Base-by-base conservation (phyloP, 2,329 filamentous ascomycete species). In the Claviceps sorghi region DNA sequence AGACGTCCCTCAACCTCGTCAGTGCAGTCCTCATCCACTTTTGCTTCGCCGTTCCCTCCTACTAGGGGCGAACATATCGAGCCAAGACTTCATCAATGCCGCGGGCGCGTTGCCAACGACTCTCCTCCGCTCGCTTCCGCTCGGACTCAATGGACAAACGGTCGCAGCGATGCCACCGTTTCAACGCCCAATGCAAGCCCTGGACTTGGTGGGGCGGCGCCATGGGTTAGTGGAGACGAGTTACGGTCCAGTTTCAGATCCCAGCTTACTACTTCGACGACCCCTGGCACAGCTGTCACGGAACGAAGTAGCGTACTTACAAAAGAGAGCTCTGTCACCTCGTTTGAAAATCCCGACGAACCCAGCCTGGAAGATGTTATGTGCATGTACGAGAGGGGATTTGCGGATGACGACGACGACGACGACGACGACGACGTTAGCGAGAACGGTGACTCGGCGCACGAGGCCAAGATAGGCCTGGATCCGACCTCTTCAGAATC, bases 291-390 rank as follows among this genome's bases (percentile, higher is more conserved):
- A 2, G 58, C 66, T 5, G 80, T 83, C n/a, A 94, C 88, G 1
- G 87, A 91, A 62, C 78, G 87, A 55, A 94, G 87, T 65, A 95
- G 89, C 62, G 75, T 93, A 49, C 66, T 84, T 57, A 93, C 88
- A 3, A 88, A 86, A 59, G 80, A 81, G 55, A 94, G 86, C 70
- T 89, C 86, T 1, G 75, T 83, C 51, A 84, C 70, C 69, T 93
- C 73, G 56, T 76, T 75, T 66, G 67, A 64, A 41, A 66, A 70
- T 17, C 73, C 77, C 55, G 79, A 82, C 57, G 78, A 77, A 42
- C 72, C 78, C 52, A 82, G 78, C 59, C 70, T 84, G 34, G 79
- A 83, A 58, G 80, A 84, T 69, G 76, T 88, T 52, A 83, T 87
- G 67, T 81, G 78, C 62, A 82, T 83, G 71, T 85, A 84, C 64